Base-by-base conservation (phyloP, 108 stramenopile species). In the Skeletonema potamos region DNA sequence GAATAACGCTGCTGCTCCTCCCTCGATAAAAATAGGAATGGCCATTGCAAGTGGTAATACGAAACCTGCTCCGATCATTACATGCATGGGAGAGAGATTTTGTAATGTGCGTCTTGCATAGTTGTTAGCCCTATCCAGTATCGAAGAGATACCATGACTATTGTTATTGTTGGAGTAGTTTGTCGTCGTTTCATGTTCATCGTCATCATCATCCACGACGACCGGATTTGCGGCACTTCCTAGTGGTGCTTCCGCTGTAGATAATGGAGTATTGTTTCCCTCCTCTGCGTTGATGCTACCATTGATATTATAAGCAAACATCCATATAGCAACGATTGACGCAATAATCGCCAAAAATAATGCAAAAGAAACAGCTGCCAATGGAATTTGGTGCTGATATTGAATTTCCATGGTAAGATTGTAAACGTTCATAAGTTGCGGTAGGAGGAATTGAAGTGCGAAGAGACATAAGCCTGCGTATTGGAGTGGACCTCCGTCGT, bases 401-500 rank as follows among this genome's bases (percentile, higher is more conserved):
- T 27, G 7, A 8, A 43, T 24, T 41, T 59, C 18, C 24, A 62
- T 34, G 60, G 44, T 22, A 12, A 30, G 2, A 1, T 37, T 26
- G 27, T 51, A 51, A 18, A 22, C 32, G 10, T 54, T 37, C 51
- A 37, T 20, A 12, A 60, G 6, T 58, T 70, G 60, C 30, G 70
- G 60, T 0, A 62, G 13, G 28, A 70, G 20, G 48, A 71, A 62
- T 71, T 71, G 70, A 6, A 71, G 44, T 6, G 54, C 28, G 34
- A 71, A 71, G 29, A 71, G 34, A 2, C 18, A 46, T 6, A 71
- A 61, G 10, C 70, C 70, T 29, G 36, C 26, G 10, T 28, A 27
- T 71, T 71, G 70, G 48, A 71, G 70, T 6, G 70, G 70, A 0
- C 70, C 70, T 29, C 48, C 70, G 61, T 71, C 61, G 28, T 44